Evolutionary conservation across 2,329 filamentous ascomycete genomes (phyloP).

Genomic region (Teratosphaeria zuluensis): DNA sequence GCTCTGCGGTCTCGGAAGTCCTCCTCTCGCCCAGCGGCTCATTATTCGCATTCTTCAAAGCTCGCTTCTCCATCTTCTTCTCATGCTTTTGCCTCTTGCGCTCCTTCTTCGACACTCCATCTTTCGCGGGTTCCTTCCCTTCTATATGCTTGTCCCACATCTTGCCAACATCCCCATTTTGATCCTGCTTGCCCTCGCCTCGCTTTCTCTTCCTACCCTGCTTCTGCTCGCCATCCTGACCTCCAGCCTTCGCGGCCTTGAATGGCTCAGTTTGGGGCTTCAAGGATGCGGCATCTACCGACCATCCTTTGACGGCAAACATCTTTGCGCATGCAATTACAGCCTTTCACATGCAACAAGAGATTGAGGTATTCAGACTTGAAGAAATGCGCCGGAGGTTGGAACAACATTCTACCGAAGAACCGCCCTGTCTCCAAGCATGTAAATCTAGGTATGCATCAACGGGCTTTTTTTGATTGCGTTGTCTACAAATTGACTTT

Average conservation of each 20-base stretch:
- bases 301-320: conserved; percentile 94
- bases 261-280: conserved; percentile 54
- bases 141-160: conserved; percentile 76
- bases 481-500: too few relatives aligned
- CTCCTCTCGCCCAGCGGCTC: not conserved
- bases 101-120: conserved; percentile 25
- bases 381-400: not conserved
- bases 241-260: conserved; percentile 19
- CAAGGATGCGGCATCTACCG: conserved; percentile 60
- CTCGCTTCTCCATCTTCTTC: conserved; percentile 18
- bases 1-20: not conserved
- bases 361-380: not conserved
- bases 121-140: conserved; percentile 40
- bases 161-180: conserved; percentile 57
- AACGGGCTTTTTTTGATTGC: too few relatives aligned
- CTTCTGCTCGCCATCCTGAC: conserved; percentile 47
- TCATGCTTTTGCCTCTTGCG: conserved; percentile 19
- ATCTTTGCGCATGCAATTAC: conserved; percentile 39
- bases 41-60: not conserved
- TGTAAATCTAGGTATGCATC: not conserved
- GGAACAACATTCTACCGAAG: not conserved
- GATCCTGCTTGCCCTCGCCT: conserved; percentile 19
- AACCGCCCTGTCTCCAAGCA: not conserved
- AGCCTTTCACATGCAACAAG: not conserved
- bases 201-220: conserved; percentile 20